Base-by-base conservation (phyloP, 139 green algal genomes). In the Chlamydomonas sphaeroides region DNA sequence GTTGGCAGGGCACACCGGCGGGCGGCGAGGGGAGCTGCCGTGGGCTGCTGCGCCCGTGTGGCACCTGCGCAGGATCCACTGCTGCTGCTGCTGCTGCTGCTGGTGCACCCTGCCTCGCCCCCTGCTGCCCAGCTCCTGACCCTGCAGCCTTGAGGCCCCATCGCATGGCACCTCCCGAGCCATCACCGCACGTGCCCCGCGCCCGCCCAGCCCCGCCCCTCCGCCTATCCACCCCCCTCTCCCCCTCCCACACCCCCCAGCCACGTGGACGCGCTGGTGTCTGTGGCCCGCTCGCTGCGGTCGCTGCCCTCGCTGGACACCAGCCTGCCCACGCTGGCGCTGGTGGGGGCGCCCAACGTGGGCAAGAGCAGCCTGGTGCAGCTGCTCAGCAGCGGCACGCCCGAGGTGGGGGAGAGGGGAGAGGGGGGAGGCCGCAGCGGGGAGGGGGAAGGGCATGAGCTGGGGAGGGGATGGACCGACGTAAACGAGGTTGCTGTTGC, bases 311-410 rank as follows among this genome's bases (percentile, higher is more conserved):
- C 94, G n/a, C 93, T 99, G 25, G 92, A 98, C 59, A 79, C 89
- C 0, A n/a, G 76, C 17, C 65, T 96, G 59, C 95, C 96, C 30
- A 99, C 95, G 21, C 85, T 99, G 68, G 88, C 90, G 39, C 84
- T 93, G 57, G 90, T 93, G 71, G 85, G 95, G 0, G 96, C 96
- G 10, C 96, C 96, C 49, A 98, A 99, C 84, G 96, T 99, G 53
- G 97, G 97, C 85, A 99, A 99, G 88, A 96, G 88, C 8, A 95
- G 87, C 4, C 91, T 99, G 10, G 97, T 99, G 32, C 79, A 93
- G 51, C 80, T 92, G 25, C 88, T 98, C 61, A 98, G 94, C n/a
- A 90, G 80, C 42, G 93, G 93, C 17, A 80, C 88, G 65, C 93
- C 93, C 6, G 91, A 78, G 79, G 78, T 69, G 67, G 30, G 38